phyloP scores from a whole-genome alignment of 1,139 yeast species.

The Diutina scorzettiae region DNA sequence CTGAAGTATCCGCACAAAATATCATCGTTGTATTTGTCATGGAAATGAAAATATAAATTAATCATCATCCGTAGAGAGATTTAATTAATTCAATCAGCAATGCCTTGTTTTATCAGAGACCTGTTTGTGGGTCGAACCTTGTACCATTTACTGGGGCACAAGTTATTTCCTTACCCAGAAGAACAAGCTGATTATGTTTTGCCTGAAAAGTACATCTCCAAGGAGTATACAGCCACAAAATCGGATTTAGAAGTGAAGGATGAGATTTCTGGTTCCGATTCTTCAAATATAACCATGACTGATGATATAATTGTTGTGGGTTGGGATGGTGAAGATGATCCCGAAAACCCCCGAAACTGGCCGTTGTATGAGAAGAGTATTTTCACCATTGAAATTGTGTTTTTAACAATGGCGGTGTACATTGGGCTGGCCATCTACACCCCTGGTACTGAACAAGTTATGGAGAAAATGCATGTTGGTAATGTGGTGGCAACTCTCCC shows the following conservation, averaged over 20 bases:
- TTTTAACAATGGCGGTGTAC: conserved; percentile 42
- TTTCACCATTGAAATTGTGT: conserved; percentile 26
- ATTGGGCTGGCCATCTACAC: conserved; percentile 53
- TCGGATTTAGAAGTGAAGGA: too few relatives aligned
- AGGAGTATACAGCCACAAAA: background rate
- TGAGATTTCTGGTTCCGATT: too few relatives aligned
- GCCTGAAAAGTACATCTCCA: conserved; percentile 19
- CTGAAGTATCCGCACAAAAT: too few relatives aligned
- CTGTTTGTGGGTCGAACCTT: conserved; percentile 20
- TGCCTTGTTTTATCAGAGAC: conserved; percentile 9
- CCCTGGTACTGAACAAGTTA: conserved; percentile 35
- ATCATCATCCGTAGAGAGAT: too few relatives aligned
- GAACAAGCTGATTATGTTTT: conserved; percentile 21
- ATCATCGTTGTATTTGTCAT: too few relatives aligned
- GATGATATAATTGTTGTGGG: conserved; percentile 14
- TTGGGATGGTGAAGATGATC: conserved; percentile 43
- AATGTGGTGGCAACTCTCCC: conserved; percentile 32
- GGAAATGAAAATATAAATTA: too few relatives aligned
- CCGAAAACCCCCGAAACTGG: conserved; percentile 52
- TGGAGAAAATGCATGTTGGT: conserved; percentile 24
- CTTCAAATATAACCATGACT: too few relatives aligned
- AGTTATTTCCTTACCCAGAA: conserved; percentile 19
- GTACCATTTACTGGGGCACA: conserved; percentile 22
- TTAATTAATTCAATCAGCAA: too few relatives aligned
- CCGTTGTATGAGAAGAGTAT: conserved; percentile 23